Conservation (phyloP, 2,329 filamentous ascomycete genomes). For the Neonectria sp. region DNA sequence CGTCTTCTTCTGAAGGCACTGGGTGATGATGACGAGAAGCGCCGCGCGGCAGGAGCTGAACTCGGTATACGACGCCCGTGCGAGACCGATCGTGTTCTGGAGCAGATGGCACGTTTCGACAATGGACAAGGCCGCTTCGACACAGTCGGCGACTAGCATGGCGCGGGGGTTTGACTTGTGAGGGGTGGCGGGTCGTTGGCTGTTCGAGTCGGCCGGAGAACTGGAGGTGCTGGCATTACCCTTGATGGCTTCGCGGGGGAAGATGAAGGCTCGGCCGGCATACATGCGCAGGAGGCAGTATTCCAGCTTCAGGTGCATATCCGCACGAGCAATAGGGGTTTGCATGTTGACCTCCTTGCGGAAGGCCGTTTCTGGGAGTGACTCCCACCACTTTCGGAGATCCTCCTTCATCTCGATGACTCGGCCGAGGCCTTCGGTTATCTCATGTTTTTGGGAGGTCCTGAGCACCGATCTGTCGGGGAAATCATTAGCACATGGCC, state of each 20-base stretch:
- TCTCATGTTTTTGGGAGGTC: constrained; percentile 50
- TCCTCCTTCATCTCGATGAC: constrained; percentile 56
- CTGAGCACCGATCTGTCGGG: constrained; percentile 52
- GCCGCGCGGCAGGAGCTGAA: constrained; percentile 70
- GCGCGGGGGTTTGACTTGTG: constrained; percentile 52
- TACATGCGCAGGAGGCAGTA: constrained; percentile 69
- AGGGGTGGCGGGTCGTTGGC: constrained; percentile 45
- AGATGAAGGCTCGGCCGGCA: constrained; percentile 68
- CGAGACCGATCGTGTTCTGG: constrained; percentile 66
- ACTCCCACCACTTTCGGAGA: constrained; percentile 57
- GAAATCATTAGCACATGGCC: constrained; percentile 23
- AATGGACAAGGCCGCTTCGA: constrained; percentile 66
- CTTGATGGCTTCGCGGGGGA: constrained; percentile 52
- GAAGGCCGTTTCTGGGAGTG: constrained; percentile 51
- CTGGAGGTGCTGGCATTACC: constrained; percentile 49
- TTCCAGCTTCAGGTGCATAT: constrained; percentile 66
- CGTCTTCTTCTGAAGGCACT: constrained; percentile 56
- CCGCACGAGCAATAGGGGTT: constrained; percentile 60
- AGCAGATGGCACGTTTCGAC: constrained; percentile 66
- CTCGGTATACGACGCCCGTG: constrained; percentile 69
- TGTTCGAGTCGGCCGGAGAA: constrained; percentile 50
- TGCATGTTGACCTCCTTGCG: constrained; percentile 57
- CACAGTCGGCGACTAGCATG: constrained; percentile 65
- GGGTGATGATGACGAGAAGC: constrained; percentile 62
- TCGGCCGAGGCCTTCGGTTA: constrained; percentile 51